Evolutionary conservation across 2,329 filamentous ascomycete genomes (phyloP).

Genomic region (Aspergillus brunneoviolaceus): DNA sequence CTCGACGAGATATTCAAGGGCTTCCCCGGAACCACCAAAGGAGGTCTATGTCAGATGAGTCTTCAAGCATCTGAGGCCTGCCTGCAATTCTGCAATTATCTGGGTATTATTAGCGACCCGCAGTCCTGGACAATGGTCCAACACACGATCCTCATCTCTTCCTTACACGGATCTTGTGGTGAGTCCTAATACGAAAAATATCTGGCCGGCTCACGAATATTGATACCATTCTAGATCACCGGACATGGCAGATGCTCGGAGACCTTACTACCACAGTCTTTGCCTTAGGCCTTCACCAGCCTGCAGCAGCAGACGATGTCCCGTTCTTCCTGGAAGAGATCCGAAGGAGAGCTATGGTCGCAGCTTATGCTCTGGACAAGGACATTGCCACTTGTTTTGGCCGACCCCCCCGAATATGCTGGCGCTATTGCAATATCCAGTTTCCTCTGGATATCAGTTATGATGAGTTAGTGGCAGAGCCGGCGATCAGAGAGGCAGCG

Average conservation of each 20-base stretch:
- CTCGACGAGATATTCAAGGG: constrained; percentile 6
- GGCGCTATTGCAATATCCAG: constrained; percentile 35
- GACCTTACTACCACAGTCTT: constrained; percentile 46
- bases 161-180: constrained; percentile 16
- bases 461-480: constrained; percentile 19
- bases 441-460: constrained; percentile 22
- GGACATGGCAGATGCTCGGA: constrained; percentile 45
- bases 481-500: constrained; percentile 11
- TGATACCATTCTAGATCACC: constrained; percentile 34
- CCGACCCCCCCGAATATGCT: constrained; percentile 44
- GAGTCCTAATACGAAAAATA: too few species aligned
- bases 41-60: constrained; percentile 14
- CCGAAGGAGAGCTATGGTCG: constrained; percentile 38
- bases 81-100: constrained; percentile 18
- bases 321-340: constrained; percentile 40
- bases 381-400: constrained; percentile 48
- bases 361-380: constrained; percentile 47
- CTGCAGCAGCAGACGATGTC: too few species aligned
- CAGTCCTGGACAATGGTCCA: constrained; percentile 18
- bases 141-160: constrained; percentile 12
- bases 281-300: constrained; percentile 49
- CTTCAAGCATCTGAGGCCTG: constrained; percentile 19
- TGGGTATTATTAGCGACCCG: constrained; percentile 19
- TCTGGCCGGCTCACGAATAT: too few species aligned
- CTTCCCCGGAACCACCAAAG: constrained; percentile 7